phyloP scores from a whole-genome alignment of 2,329 filamentous ascomycete species.

The Madurella fahalii region DNA sequence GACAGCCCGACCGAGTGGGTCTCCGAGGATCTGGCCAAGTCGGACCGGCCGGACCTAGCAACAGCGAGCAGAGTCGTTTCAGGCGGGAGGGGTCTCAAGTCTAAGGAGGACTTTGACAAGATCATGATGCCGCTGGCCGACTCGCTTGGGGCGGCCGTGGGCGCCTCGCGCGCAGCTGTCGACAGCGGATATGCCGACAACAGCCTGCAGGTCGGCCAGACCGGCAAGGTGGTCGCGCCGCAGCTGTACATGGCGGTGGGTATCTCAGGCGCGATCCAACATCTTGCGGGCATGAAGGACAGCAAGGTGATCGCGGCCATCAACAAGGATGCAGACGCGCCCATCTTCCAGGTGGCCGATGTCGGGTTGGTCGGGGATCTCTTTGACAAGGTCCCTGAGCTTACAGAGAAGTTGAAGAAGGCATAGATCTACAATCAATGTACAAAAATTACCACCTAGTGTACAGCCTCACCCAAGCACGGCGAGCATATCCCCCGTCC shows the following conservation, averaged over 20 bases:
- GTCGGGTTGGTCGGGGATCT: conserved; percentile 93
- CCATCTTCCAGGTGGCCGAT: conserved; percentile 97
- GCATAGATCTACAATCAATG: conserved; percentile 20
- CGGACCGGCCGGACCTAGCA: conserved; percentile 86
- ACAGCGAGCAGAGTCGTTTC: conserved; percentile 90
- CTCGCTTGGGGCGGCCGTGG: conserved; percentile 88
- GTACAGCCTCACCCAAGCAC: conserved; percentile 38
- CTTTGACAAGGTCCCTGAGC: conserved; percentile 91
- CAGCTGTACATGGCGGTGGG: conserved; percentile 93
- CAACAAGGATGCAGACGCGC: conserved; percentile 95
- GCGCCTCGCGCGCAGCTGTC: conserved; percentile 89
- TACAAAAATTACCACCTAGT: conserved; percentile 7
- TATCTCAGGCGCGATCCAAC: conserved; percentile 96
- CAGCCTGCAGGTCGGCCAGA: conserved; percentile 96
- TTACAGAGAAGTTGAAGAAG: conserved; percentile 88
- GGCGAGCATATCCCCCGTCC: conserved; percentile 53
- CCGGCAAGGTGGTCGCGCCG: conserved; percentile 95
- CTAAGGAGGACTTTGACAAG: conserved; percentile 94
- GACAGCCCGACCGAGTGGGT: conserved; percentile 79
- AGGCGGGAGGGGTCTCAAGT: conserved; percentile 91
- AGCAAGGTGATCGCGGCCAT: conserved; percentile 99
- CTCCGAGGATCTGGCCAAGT: conserved; percentile 87
- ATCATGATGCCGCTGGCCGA: conserved; percentile 91
- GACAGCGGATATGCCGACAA: conserved; percentile 98
- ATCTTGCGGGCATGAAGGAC: conserved; percentile 99